Percentiles rank a stretch among this genome's conserved stretches.
These are phyloP conservation scores for Edaphochlamys debaryana DNA, from an alignment of 139 green algal genomes.

Conservation along the genomic window DNA sequence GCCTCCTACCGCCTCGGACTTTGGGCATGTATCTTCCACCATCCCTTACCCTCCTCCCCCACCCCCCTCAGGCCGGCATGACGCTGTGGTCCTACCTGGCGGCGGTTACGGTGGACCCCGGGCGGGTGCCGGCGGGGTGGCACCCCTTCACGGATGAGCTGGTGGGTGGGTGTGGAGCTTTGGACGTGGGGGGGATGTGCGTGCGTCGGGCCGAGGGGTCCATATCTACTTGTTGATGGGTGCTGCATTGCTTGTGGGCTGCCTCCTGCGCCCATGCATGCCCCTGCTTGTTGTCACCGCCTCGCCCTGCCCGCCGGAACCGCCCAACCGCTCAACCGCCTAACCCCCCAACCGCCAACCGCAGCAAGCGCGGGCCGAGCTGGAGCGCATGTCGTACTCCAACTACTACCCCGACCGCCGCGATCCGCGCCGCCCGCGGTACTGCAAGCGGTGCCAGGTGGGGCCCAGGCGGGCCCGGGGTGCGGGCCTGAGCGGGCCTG, in stretches of 20 bases:
- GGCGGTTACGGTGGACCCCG: slow-evolving; percentile 82
- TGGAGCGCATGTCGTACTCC: slow-evolving; percentile 61
- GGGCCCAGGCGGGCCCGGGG: no score
- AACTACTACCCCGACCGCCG: slow-evolving; percentile 56
- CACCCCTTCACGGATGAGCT: slow-evolving; percentile 84
- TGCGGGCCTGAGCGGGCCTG: no score
- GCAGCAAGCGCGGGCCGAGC: slow-evolving; percentile 59
- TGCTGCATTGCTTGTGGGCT: no score
- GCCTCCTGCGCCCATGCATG: no score
- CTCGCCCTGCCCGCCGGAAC: no score
- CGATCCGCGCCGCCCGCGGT: slow-evolving; percentile 49
- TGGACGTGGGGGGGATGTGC: background rate
- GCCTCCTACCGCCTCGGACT: no score
- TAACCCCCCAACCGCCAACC: no score
- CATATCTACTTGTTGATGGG: no score
- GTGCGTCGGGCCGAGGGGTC: no score
- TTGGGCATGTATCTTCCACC: no score
- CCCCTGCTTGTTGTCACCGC: no score
- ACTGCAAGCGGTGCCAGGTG: slow-evolving; percentile 63
- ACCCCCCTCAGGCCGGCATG: slow-evolving; percentile 10
- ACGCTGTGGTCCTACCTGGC: slow-evolving; percentile 95
- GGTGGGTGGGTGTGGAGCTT: slow-evolving; percentile 41
- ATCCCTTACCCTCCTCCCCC: background rate
- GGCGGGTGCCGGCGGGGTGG: slow-evolving; percentile 88
- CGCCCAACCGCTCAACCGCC: no score